Evolutionary conservation across 176 grass and related monocot genomes (phyloP).

Genomic region (Juncus effusus): DNA sequence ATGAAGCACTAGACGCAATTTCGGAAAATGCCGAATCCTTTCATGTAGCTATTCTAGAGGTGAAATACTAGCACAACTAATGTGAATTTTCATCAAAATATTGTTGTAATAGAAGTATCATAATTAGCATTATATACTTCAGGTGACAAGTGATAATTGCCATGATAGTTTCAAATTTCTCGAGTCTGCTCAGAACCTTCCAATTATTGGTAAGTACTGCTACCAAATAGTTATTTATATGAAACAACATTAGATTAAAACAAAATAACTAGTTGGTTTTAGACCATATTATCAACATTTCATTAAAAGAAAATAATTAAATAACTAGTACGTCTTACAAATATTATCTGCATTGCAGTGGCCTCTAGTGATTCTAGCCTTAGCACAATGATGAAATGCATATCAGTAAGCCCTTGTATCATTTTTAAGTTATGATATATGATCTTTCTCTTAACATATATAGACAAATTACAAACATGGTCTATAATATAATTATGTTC

Average conservation of each 20-base stretch:
- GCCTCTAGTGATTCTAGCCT: constrained; percentile 38
- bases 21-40: constrained; percentile 29
- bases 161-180: constrained; percentile 32
- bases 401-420: constrained; percentile 38
- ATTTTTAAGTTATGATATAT: background rate
- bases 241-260: background rate
- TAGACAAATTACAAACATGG: background rate
- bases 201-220: constrained; percentile 18
- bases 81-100: background rate
- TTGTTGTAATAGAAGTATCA: background rate
- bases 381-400: constrained; percentile 52
- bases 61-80: constrained; percentile 20
- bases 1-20: constrained; percentile 32
- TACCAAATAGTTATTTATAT: background rate
- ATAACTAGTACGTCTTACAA: background rate
- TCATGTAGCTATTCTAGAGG: constrained; percentile 43
- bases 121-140: constrained; percentile 9
- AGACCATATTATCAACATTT: no score
- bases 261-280: no score
- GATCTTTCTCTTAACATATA: constrained; percentile 12
- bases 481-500: background rate
- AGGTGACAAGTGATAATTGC: constrained; percentile 29
- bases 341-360: constrained; percentile 25
- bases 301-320: no score
- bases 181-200: constrained; percentile 25